These are phyloP conservation scores for Pseudogymnoascus verrucosus DNA, from an alignment of 2,329 filamentous ascomycete species.

Conservation along the genomic window DNA sequence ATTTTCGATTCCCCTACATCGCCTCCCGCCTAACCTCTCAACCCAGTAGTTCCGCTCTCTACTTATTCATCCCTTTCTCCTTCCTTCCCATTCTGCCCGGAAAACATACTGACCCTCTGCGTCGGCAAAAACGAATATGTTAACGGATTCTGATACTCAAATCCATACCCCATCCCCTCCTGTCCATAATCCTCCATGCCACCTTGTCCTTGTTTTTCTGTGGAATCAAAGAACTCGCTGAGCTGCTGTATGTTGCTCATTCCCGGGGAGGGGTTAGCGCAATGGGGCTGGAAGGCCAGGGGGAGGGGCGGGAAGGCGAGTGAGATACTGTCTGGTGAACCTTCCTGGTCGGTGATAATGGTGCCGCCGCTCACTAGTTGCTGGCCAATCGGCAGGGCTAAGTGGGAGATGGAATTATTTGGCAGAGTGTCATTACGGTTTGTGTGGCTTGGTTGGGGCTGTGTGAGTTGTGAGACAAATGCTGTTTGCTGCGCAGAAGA, in stretches of 20 bases:
- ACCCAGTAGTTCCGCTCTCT: not conserved
- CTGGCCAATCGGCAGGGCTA: not conserved
- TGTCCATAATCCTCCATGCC: not conserved
- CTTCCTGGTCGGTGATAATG: conserved; percentile 13
- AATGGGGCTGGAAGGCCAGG: conserved; percentile 24
- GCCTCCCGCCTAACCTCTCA: not conserved
- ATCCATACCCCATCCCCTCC: not conserved
- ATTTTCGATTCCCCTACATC: not conserved
- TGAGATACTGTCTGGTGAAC: conserved; percentile 25
- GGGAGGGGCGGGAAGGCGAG: conserved; percentile 30
- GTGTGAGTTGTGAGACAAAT: not conserved
- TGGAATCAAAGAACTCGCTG: not conserved
- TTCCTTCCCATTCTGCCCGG: conserved; percentile 13
- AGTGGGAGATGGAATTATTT: not conserved
- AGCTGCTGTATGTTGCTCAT: not conserved
- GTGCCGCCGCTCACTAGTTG: not conserved
- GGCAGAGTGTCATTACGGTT: not conserved
- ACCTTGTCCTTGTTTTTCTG: not conserved
- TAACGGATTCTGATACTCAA: conserved; percentile 20
- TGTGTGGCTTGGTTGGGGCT: not conserved
- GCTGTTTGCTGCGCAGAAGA: not conserved
- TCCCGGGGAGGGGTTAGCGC: conserved; percentile 11
- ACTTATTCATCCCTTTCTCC: not conserved
- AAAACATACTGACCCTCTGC: conserved; percentile 24
- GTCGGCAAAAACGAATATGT: conserved; percentile 21